Conservation (phyloP, 139 green algal species). For the Chlorella ohadii region DNA sequence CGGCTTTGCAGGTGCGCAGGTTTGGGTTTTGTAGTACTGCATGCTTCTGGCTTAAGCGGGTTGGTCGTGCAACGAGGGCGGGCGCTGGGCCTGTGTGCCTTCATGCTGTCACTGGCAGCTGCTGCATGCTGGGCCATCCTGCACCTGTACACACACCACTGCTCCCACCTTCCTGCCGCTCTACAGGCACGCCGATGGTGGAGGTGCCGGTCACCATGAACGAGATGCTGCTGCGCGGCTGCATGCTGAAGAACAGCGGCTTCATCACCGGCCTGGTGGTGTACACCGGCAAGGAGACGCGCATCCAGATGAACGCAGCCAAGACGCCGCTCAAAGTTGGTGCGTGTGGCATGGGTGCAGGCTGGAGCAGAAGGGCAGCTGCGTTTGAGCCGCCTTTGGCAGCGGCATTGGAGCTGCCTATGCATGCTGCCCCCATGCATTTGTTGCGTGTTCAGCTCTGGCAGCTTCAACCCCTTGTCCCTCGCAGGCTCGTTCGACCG, state of each 20-base stretch:
- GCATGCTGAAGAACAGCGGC: constrained; percentile 87
- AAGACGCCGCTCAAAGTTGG: constrained; percentile 76
- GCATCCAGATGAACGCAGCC: constrained; percentile 89
- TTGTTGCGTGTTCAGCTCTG: too few species aligned
- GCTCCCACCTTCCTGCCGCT: background rate
- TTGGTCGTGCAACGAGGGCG: background rate
- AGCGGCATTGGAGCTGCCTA: too few species aligned
- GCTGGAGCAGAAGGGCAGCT: background rate
- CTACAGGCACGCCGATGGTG: background rate
- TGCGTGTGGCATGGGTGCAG: background rate
- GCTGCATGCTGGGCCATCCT: background rate
- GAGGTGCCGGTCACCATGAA: constrained; percentile 62
- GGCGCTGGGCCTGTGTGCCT: background rate
- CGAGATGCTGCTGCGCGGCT: constrained; percentile 86
- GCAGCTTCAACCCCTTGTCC: too few species aligned
- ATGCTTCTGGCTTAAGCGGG: background rate
- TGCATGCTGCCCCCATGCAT: too few species aligned
- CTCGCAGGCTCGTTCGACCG: constrained; percentile 62
- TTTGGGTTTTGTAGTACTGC: background rate
- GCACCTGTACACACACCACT: background rate
- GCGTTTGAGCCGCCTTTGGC: background rate
- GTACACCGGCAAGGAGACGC: constrained; percentile 92
- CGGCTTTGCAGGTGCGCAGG: constrained; percentile 27
- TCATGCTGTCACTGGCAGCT: too few species aligned
- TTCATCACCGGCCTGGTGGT: constrained; percentile 84